Percentiles rank a stretch among this genome's conserved stretches.
Evolutionary conservation across 208 protist species (phyloP).

Genomic region (Wallacemonas sp.): DNA sequence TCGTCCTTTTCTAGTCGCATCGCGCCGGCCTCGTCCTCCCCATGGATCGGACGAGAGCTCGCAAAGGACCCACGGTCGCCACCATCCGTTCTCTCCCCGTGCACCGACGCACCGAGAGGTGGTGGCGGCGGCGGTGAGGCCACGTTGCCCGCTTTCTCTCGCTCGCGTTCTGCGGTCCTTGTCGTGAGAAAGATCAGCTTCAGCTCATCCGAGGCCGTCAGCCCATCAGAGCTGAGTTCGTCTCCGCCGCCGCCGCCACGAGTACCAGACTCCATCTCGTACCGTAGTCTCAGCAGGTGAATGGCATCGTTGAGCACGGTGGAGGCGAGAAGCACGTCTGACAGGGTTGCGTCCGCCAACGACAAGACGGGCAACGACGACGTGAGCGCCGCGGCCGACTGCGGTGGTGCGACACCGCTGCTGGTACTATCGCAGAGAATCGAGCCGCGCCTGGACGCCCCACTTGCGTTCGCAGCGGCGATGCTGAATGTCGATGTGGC

Average conservation of each 20-base stretch:
- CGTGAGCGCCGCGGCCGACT: not conserved
- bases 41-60: too few relatives aligned
- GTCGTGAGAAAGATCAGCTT: not conserved
- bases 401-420: not conserved
- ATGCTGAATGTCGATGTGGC: too few relatives aligned
- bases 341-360: conserved; percentile 26
- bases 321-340: conserved; percentile 46
- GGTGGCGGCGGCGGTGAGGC: not conserved
- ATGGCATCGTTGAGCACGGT: conserved; percentile 55
- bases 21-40: not conserved
- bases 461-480: too few relatives aligned
- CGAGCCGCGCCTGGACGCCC: too few relatives aligned
- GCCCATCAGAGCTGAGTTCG: too few relatives aligned
- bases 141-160: not conserved
- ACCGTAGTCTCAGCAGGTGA: conserved; percentile 5
- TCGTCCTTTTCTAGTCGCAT: conserved; percentile 3
- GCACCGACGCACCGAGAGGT: too few relatives aligned
- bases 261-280: not conserved
- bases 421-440: too few relatives aligned
- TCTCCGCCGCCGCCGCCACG: not conserved
- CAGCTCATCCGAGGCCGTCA: not conserved
- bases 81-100: too few relatives aligned
- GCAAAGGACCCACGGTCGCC: too few relatives aligned
- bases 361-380: conserved; percentile 10
- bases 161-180: not conserved